Evolutionary conservation across 176 grass and related monocot genomes (phyloP).

Genomic region (Triticum turgidum): DNA sequence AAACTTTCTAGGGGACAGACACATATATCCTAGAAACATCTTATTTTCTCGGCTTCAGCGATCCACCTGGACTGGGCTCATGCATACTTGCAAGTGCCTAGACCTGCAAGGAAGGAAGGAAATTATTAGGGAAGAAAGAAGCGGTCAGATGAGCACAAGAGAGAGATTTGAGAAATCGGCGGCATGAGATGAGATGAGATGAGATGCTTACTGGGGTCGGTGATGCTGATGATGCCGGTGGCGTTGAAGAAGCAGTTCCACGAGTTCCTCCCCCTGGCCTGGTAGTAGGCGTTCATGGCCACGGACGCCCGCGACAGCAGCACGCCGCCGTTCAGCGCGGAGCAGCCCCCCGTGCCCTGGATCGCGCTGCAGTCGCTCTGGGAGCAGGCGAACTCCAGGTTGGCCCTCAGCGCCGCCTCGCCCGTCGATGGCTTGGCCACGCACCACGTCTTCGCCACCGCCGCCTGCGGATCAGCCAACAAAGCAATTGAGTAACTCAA

Average conservation of each 20-base stretch:
- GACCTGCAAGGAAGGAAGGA: slow-evolving; percentile 15
- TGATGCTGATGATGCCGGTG: slow-evolving; percentile 50
- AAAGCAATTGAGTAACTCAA: neutral
- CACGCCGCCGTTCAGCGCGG: neutral
- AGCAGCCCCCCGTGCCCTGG: slow-evolving; percentile 30
- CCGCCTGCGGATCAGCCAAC: neutral
- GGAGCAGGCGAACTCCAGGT: slow-evolving; percentile 58
- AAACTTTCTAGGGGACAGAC: neutral
- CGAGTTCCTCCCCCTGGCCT: slow-evolving; percentile 41
- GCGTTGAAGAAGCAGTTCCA: slow-evolving; percentile 72
- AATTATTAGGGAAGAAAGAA: neutral
- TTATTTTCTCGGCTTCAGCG: slow-evolving; percentile 21
- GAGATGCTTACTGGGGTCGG: slow-evolving; percentile 52
- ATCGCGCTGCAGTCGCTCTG: slow-evolving; percentile 43
- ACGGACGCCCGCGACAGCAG: slow-evolving; percentile 27
- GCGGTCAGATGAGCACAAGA: neutral
- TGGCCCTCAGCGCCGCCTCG: slow-evolving; percentile 22
- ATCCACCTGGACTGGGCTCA: neutral
- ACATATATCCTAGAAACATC: neutral
- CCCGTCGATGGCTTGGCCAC: slow-evolving; percentile 38
- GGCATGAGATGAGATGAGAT: neutral
- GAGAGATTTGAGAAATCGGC: neutral
- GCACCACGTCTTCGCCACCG: slow-evolving; percentile 46
- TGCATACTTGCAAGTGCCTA: slow-evolving; percentile 41
- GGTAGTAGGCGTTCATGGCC: slow-evolving; percentile 65